These are phyloP conservation scores for Colletotrichum sp. DNA, from an alignment of 2,329 filamentous ascomycete species.

Conservation along the genomic window DNA sequence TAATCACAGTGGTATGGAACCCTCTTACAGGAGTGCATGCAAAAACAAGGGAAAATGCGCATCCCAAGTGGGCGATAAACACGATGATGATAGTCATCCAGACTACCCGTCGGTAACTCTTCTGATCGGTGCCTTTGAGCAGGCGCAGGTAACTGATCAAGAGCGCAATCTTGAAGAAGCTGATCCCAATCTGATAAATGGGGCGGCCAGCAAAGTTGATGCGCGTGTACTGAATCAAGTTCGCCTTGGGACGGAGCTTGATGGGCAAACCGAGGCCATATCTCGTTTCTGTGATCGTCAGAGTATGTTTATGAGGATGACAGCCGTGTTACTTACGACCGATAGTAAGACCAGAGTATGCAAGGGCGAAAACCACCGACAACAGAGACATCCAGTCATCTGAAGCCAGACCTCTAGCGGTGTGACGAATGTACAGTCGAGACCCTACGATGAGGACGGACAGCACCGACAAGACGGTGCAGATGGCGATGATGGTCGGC, in stretches of 20 bases:
- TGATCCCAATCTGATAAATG: constrained; percentile 60
- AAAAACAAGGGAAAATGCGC: constrained; percentile 53
- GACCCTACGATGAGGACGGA: constrained; percentile 45
- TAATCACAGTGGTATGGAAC: not conserved
- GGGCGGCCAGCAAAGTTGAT: constrained; percentile 60
- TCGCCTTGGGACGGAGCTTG: constrained; percentile 44
- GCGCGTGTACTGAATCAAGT: constrained; percentile 49
- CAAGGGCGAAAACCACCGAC: constrained; percentile 49
- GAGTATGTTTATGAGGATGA: not conserved
- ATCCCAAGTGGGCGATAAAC: constrained; percentile 52
- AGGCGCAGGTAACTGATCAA: constrained; percentile 58
- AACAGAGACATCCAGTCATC: constrained; percentile 51
- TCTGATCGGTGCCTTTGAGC: constrained; percentile 52
- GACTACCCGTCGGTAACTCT: constrained; percentile 47
- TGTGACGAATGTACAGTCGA: constrained; percentile 47
- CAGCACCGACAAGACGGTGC: constrained; percentile 46
- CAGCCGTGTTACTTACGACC: constrained; percentile 40
- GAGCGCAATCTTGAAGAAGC: constrained; percentile 61
- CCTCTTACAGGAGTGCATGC: constrained; percentile 51
- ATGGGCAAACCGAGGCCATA: constrained; percentile 58
- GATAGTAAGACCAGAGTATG: constrained; percentile 56
- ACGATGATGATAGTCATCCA: constrained; percentile 48
- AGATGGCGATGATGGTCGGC: constrained; percentile 53
- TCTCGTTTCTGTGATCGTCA: constrained; percentile 47
- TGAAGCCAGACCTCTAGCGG: constrained; percentile 46